Evolutionary conservation across 306 rosid species (phyloP).

Genomic region (Spatholobus suberectus): DNA sequence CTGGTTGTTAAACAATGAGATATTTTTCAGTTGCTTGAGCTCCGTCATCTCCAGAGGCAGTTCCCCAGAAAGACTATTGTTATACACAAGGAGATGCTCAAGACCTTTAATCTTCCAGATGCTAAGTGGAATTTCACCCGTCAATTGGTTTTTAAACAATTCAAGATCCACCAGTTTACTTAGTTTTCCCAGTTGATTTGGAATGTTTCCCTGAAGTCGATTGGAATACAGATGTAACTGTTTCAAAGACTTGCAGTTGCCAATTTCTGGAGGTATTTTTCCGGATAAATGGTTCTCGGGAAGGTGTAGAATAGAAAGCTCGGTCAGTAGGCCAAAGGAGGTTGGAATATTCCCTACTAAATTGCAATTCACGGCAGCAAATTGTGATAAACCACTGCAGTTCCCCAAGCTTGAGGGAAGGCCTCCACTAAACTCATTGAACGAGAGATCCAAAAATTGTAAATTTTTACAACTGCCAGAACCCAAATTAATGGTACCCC

Average conservation of each 20-base stretch:
- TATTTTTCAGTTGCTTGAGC: conserved; percentile 65
- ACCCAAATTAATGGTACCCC: conserved; percentile 66
- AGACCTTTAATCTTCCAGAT: conserved; percentile 85
- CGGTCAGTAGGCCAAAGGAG: conserved; percentile 58
- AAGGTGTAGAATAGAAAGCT: conserved; percentile 53
- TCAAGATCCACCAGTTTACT: conserved; percentile 55
- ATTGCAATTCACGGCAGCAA: conserved; percentile 47
- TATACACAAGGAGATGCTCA: conserved; percentile 60
- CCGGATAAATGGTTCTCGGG: conserved; percentile 64
- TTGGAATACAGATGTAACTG: conserved; percentile 57
- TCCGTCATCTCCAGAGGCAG: conserved; percentile 74
- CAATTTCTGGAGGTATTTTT: conserved; percentile 69
- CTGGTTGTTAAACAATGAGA: conserved; percentile 66
- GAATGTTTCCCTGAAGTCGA: conserved; percentile 73
- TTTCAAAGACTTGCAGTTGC: conserved; percentile 66
- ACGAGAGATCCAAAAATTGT: conserved; percentile 57
- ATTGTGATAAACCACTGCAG: conserved; percentile 50
- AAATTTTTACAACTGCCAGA: conserved; percentile 53
- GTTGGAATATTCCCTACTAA: conserved; percentile 73
- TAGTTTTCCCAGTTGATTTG: conserved; percentile 68
- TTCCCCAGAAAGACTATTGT: conserved; percentile 73
- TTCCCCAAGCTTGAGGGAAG: conserved; percentile 72
- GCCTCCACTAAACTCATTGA: conserved; percentile 60
- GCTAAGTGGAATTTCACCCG: conserved; percentile 74
- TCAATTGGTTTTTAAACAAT: conserved; percentile 60